phyloP scores from a whole-genome alignment of 192 early-diverging fungal species.

The Allomyces macrogynus region DNA sequence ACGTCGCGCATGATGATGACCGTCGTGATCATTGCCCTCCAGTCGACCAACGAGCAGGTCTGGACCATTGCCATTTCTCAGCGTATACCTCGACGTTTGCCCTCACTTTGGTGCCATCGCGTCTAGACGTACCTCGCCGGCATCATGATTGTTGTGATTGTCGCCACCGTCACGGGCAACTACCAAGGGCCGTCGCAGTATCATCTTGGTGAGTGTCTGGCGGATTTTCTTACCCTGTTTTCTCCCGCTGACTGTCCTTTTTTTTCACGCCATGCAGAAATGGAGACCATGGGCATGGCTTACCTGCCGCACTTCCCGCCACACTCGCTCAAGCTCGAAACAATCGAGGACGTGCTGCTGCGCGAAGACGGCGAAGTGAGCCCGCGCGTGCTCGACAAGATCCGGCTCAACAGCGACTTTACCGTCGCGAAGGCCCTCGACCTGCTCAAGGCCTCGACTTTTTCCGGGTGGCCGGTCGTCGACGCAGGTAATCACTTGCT shows the following conservation, averaged over 20 bases:
- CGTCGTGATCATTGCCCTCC: background rate
- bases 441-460: background rate
- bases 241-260: no score
- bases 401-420: background rate
- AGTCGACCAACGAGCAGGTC: background rate
- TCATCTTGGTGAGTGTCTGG: background rate
- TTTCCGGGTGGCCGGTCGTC: background rate
- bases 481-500: background rate
- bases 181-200: no score
- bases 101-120: no score
- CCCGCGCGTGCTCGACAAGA: background rate
- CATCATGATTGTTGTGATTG: background rate
- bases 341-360: background rate
- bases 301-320: background rate
- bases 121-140: background rate
- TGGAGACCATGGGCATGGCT: background rate
- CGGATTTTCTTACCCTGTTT: background rate
- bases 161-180: background rate
- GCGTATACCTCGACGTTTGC: no score
- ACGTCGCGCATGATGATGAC: background rate
- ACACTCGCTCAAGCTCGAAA: background rate
- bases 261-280: background rate
- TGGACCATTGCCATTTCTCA: no score
- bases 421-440: background rate
- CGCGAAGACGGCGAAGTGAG: background rate